These are phyloP conservation scores for Rhizopogon parksii DNA, from an alignment of 1,284 basidiomycete genomes.

Conservation along the genomic window DNA sequence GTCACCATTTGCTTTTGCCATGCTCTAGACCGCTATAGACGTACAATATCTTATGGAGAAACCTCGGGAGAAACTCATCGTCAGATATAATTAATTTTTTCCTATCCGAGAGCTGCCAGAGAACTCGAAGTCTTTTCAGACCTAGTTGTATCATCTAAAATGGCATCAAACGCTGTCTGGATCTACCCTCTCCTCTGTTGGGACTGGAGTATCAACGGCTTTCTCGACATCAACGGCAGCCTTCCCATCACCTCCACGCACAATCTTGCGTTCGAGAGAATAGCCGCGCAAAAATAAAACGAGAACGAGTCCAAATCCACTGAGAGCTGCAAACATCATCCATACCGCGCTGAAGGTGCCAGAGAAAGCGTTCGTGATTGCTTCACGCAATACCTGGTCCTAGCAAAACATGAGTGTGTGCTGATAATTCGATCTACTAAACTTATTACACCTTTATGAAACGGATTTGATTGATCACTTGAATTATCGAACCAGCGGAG, in stretches of 20 bases:
- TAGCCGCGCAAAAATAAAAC: slow-evolving; percentile 55
- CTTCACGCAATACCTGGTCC: slow-evolving; percentile 41
- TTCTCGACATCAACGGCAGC: slow-evolving; percentile 15
- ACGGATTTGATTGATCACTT: slow-evolving; percentile 49
- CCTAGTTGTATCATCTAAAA: no score
- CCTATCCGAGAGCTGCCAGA: neutral
- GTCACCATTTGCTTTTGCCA: no score
- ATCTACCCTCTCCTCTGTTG: neutral
- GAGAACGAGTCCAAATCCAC: slow-evolving; percentile 53
- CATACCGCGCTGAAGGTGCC: slow-evolving; percentile 66
- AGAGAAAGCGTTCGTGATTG: slow-evolving; percentile 65
- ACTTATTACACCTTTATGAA: slow-evolving; percentile 41
- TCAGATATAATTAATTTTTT: neutral
- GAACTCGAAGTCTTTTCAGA: neutral
- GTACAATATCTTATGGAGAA: no score
- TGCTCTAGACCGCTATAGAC: no score
- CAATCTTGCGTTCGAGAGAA: slow-evolving; percentile 51
- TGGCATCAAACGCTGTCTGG: neutral
- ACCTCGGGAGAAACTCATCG: no score
- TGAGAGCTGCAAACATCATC: slow-evolving; percentile 58
- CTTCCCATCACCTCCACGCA: slow-evolving; percentile 33
- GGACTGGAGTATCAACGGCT: neutral
- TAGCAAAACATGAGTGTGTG: slow-evolving; percentile 19
- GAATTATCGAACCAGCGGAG: slow-evolving; percentile 47
- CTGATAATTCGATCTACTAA: slow-evolving; percentile 1